Percentiles rank a stretch among this genome's conserved stretches.
These are phyloP conservation scores for Orbilia blumenaviensis DNA, from an alignment of 2,329 filamentous ascomycete species.

Conservation along the genomic window DNA sequence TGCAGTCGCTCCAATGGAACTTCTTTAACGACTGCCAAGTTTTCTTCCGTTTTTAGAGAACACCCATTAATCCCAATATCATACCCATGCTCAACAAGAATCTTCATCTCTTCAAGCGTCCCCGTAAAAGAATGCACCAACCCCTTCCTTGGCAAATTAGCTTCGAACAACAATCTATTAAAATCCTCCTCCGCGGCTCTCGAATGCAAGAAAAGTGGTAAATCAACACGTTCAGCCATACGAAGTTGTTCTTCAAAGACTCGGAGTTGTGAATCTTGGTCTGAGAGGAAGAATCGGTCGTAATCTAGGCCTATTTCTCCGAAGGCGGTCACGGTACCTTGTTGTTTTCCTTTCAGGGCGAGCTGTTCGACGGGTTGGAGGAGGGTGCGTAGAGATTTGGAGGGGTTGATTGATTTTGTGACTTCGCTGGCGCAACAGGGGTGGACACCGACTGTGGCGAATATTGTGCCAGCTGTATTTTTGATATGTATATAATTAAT, in stretches of 20 bases:
- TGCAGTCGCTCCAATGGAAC: constrained; percentile 83
- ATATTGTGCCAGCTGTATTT: constrained; percentile 76
- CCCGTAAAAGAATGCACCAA: constrained; percentile 97
- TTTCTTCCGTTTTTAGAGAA: constrained; percentile 92
- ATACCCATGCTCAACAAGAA: constrained; percentile 80
- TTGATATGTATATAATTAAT: background rate
- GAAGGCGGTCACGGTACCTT: constrained; percentile 76
- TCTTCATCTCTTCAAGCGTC: constrained; percentile 81
- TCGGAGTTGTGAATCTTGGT: constrained; percentile 79
- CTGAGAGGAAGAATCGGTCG: constrained; percentile 84
- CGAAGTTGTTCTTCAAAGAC: constrained; percentile 85
- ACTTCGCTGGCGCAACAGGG: constrained; percentile 87
- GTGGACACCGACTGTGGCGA: constrained; percentile 91
- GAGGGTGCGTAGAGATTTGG: constrained; percentile 56
- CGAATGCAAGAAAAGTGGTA: constrained; percentile 92
- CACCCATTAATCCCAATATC: constrained; percentile 97
- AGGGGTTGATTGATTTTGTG: constrained; percentile 65
- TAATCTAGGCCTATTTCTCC: constrained; percentile 98
- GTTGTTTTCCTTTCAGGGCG: constrained; percentile 68
- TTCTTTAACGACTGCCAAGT: constrained; percentile 81
- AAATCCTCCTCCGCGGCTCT: constrained; percentile 88
- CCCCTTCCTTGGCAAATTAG: constrained; percentile 68
- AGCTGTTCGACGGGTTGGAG: constrained; percentile 72
- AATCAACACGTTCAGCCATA: constrained; percentile 76
- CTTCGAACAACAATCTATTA: constrained; percentile 69